Percentiles rank a stretch among this genome's conserved stretches.
Conservation (phyloP, 78 protist species). For the Speleostelium caveatum region DNA sequence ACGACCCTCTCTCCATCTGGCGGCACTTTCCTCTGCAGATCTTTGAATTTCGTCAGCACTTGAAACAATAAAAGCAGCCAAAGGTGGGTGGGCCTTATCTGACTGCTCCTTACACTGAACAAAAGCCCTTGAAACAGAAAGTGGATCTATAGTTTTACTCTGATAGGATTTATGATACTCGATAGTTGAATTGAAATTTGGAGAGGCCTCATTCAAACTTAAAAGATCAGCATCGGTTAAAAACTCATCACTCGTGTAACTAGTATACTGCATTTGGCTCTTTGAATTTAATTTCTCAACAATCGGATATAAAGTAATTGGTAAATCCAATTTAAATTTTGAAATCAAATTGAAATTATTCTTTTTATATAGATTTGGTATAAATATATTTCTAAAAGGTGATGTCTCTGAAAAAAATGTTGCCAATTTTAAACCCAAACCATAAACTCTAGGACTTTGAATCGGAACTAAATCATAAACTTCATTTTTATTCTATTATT, state of each 20-base stretch:
- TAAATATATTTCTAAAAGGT: slow-evolving; percentile 38
- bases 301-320: slow-evolving; percentile 22
- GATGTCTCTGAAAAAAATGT: slow-evolving; percentile 18
- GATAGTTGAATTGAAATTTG: not conserved
- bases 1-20: slow-evolving; percentile 37
- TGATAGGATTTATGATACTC: slow-evolving; percentile 14
- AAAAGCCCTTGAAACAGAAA: not conserved
- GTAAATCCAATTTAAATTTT: not conserved
- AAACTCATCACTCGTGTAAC: slow-evolving; percentile 9
- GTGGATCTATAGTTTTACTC: not conserved
- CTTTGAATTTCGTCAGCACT: slow-evolving; percentile 6
- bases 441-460: slow-evolving; percentile 18
- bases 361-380: slow-evolving; percentile 16
- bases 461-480: slow-evolving; percentile 35
- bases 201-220: not conserved
- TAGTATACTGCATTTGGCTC: not conserved
- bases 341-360: slow-evolving; percentile 25
- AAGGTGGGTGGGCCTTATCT: slow-evolving; percentile 20
- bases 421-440: slow-evolving; percentile 4
- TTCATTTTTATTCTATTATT: too few relatives aligned
- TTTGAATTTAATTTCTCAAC: not conserved
- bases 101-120: slow-evolving; percentile 26
- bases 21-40: slow-evolving; percentile 25
- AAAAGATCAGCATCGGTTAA: not conserved
- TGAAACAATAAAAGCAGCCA: slow-evolving; percentile 36